Conservation (phyloP, 768 basidiomycete species). For the Multifurca ochricompacta region DNA sequence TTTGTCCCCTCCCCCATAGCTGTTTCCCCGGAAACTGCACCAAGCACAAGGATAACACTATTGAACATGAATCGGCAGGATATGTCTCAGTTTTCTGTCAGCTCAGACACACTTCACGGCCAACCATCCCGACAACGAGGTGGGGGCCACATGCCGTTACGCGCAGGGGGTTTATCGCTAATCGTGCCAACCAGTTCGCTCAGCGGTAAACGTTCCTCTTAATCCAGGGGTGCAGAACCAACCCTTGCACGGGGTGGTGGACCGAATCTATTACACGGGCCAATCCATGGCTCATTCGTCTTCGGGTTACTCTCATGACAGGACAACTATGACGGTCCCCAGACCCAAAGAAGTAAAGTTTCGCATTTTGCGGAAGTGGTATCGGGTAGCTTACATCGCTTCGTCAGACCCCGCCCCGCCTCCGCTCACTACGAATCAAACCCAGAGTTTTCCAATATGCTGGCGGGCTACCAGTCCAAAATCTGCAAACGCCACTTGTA, state of each 20-base stretch:
- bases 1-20: background rate
- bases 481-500: too few relatives aligned
- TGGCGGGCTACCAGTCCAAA: too few relatives aligned
- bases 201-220: background rate
- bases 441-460: too few relatives aligned
- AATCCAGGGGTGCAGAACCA: background rate
- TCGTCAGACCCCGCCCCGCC: too few relatives aligned
- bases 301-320: background rate
- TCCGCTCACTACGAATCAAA: too few relatives aligned
- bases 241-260: background rate
- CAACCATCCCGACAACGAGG: background rate
- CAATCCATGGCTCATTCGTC: background rate
- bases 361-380: too few relatives aligned
- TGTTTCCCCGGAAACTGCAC: constrained; percentile 1
- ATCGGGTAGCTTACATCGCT: too few relatives aligned
- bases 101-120: background rate
- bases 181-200: background rate
- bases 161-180: background rate
- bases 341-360: too few relatives aligned
- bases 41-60: background rate
- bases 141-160: background rate
- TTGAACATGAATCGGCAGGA: background rate
- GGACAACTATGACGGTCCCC: too few relatives aligned
- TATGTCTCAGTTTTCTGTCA: background rate
- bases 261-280: background rate